A percentile compares a stretch with the other conserved stretches of the same genome.
phyloP scores from a whole-genome alignment of 1,284 basidiomycete genomes.

The Malassezia pachydermatis region DNA sequence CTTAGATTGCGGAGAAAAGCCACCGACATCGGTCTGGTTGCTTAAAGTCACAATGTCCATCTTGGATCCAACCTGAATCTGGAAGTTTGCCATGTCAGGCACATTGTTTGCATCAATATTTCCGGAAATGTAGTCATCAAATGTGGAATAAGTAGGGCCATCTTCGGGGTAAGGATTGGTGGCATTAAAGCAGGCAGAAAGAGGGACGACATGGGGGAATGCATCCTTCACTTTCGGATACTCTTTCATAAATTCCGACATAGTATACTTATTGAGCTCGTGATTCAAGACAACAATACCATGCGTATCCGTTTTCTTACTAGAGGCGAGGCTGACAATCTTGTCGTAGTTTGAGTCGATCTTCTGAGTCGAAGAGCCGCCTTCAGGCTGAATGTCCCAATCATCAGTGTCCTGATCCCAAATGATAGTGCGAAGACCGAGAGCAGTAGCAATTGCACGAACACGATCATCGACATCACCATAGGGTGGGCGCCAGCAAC shows the following conservation, averaged over 20 bases:
- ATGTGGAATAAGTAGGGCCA: constrained; percentile 42
- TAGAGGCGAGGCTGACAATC: constrained; percentile 47
- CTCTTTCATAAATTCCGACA: constrained; percentile 33
- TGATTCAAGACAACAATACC: constrained; percentile 39
- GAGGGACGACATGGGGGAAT: constrained; percentile 41
- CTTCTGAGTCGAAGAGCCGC: constrained; percentile 39
- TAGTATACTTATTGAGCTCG: constrained; percentile 41
- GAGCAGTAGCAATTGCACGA: constrained; percentile 51
- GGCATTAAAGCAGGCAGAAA: constrained; percentile 40
- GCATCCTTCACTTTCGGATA: constrained; percentile 34
- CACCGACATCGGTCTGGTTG: constrained; percentile 2
- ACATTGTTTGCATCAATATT: constrained; percentile 31
- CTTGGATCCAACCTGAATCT: constrained; percentile 9
- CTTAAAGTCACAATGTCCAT: background rate
- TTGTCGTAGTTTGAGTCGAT: constrained; percentile 51
- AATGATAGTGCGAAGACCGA: constrained; percentile 52
- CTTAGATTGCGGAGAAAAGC: background rate
- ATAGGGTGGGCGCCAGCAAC: constrained; percentile 52
- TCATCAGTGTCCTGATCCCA: constrained; percentile 52
- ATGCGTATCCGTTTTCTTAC: constrained; percentile 48
- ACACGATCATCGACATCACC: constrained; percentile 55
- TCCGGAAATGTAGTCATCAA: constrained; percentile 27
- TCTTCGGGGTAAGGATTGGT: constrained; percentile 50
- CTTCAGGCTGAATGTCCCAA: constrained; percentile 49
- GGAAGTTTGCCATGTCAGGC: constrained; percentile 18